Conservation (phyloP, 2,329 filamentous ascomycete genomes). For the Emydomyces testavorans region DNA sequence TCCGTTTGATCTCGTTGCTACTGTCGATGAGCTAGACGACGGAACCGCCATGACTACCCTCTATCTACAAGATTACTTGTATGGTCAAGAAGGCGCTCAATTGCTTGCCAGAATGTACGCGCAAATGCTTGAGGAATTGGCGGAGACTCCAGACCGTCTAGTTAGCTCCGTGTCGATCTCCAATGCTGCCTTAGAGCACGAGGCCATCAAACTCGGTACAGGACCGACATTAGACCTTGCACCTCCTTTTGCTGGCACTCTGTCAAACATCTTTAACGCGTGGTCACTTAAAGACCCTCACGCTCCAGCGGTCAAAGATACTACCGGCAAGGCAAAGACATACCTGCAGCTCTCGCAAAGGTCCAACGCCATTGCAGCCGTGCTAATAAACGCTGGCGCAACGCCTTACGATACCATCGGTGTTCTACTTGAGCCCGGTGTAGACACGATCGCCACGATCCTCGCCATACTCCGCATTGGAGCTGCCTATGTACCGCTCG, state of each 20-base stretch:
- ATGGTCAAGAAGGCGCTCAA: neutral
- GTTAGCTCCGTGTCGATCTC: neutral
- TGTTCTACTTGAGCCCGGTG: slow-evolving; percentile 32
- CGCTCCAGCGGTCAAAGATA: slow-evolving; percentile 24
- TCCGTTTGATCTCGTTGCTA: slow-evolving; percentile 25
- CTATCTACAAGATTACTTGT: neutral
- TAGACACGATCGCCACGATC: slow-evolving; percentile 25
- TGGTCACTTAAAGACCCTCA: too few relatives aligned
- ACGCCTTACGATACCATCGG: slow-evolving; percentile 23
- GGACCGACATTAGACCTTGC: too few relatives aligned
- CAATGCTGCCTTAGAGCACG: too few relatives aligned
- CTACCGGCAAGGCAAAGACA: slow-evolving; percentile 20
- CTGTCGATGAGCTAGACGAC: neutral
- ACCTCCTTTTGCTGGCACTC: too few relatives aligned
- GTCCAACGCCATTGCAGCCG: slow-evolving; percentile 27
- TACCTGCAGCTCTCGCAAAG: slow-evolving; percentile 28
- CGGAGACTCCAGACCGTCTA: neutral
- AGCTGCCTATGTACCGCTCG: slow-evolving; percentile 30
- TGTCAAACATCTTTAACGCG: too few relatives aligned
- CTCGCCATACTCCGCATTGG: slow-evolving; percentile 33
- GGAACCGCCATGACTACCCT: neutral
- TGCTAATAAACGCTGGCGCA: slow-evolving; percentile 18
- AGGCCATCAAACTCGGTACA: neutral
- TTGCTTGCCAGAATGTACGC: neutral
- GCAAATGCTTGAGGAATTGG: neutral